phyloP scores from a whole-genome alignment of 176 grass and related monocot species.

The Aechmea fasciata region DNA sequence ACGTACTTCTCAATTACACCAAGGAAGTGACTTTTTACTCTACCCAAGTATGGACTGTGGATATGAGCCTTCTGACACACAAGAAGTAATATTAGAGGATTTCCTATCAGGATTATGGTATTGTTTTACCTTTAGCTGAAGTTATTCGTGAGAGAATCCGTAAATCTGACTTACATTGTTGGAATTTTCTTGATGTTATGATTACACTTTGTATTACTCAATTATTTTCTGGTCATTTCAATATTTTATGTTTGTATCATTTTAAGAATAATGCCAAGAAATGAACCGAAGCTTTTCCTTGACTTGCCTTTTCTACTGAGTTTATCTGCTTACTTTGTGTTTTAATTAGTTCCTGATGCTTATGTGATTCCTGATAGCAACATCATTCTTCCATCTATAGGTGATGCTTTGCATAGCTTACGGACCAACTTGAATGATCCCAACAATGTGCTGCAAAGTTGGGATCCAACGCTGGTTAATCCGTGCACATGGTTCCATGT shows the following conservation, averaged over 20 bases:
- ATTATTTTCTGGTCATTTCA: background rate
- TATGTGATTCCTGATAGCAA: background rate
- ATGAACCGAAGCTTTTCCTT: background rate
- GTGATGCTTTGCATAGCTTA: conserved; percentile 89
- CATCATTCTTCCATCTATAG: conserved; percentile 34
- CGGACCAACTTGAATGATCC: conserved; percentile 77
- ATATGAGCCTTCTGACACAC: background rate
- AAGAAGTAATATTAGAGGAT: background rate
- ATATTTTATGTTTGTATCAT: background rate
- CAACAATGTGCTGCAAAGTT: conserved; percentile 97
- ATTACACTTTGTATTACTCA: background rate
- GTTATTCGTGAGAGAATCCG: background rate
- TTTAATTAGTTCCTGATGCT: conserved; percentile 14
- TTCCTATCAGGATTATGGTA: background rate
- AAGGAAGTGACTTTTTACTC: background rate
- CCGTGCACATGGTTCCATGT: conserved; percentile 98
- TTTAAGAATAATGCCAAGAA: background rate
- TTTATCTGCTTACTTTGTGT: background rate
- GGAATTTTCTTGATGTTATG: background rate
- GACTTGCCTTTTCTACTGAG: background rate
- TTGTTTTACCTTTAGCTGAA: background rate
- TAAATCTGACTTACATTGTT: background rate
- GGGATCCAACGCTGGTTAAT: conserved; percentile 93
- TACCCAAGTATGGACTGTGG: background rate
- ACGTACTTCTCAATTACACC: background rate